phyloP scores from a whole-genome alignment of 345 rosid genomes.

The Camelina hispida region DNA sequence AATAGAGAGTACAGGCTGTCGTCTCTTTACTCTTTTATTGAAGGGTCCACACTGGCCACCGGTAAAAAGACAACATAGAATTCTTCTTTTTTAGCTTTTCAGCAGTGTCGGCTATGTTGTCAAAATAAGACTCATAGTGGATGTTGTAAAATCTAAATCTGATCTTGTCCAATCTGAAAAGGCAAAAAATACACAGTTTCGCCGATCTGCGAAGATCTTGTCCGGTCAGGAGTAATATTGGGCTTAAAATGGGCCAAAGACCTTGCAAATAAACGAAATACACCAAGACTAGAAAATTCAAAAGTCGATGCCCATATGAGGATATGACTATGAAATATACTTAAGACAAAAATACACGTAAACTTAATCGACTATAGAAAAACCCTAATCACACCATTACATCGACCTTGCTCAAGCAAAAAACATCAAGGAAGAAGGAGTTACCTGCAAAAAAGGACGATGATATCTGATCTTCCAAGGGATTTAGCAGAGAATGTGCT shows the following conservation, averaged over 20 bases:
- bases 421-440: too few relatives aligned
- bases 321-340: too few relatives aligned
- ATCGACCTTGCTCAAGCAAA: not conserved
- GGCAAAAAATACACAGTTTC: not conserved
- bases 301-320: not conserved
- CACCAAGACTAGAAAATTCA: not conserved
- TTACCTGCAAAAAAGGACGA: too few relatives aligned
- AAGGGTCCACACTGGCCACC: constrained; percentile 36
- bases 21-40: constrained; percentile 30
- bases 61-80: constrained; percentile 37
- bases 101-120: constrained; percentile 32
- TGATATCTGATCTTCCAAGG: too few relatives aligned
- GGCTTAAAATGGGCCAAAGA: not conserved
- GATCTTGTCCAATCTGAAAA: constrained; percentile 21
- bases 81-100: not conserved
- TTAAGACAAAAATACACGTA: too few relatives aligned
- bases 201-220: not conserved
- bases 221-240: constrained; percentile 9
- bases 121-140: constrained; percentile 25
- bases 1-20: constrained; percentile 34
- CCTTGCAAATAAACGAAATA: not conserved
- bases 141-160: constrained; percentile 19
- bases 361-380: not conserved
- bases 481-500: too few relatives aligned
- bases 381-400: not conserved